Evolutionary conservation across 345 rosid species (phyloP).

Genomic region (Corchorus olitorius): DNA sequence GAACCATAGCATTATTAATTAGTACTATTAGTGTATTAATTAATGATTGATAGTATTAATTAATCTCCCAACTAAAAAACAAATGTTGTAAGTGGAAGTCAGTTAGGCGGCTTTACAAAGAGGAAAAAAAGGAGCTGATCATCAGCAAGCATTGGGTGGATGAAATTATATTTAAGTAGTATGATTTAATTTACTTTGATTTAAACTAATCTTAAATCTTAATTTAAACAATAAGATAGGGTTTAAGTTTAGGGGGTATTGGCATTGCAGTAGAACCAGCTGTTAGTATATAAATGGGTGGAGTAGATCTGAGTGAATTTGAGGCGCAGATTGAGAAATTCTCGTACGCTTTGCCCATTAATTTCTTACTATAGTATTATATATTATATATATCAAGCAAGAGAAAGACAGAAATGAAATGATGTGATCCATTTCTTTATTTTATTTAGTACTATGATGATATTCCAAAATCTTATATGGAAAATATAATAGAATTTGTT

Average conservation of each 20-base stretch:
- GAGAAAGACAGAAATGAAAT: background rate
- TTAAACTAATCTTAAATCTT: no score
- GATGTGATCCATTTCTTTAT: background rate
- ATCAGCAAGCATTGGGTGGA: constrained; percentile 8
- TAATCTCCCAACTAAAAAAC: background rate
- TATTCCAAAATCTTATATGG: background rate
- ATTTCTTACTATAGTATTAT: no score
- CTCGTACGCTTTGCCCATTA: background rate
- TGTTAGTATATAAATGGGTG: background rate
- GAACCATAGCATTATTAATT: background rate
- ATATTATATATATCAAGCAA: background rate
- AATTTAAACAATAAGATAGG: no score
- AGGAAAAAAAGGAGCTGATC: background rate
- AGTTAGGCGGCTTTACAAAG: constrained; percentile 21
- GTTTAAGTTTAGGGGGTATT: background rate
- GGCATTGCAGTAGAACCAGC: background rate
- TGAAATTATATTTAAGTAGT: background rate
- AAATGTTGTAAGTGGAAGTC: constrained; percentile 24
- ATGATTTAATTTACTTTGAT: no score
- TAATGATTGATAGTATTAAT: background rate
- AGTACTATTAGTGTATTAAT: background rate
- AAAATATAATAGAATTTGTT: background rate
- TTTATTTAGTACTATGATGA: background rate
- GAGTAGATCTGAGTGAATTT: background rate
- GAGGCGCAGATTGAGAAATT: background rate